phyloP scores from a whole-genome alignment of 768 basidiomycete genomes.

The Leccinum uliginosum region DNA sequence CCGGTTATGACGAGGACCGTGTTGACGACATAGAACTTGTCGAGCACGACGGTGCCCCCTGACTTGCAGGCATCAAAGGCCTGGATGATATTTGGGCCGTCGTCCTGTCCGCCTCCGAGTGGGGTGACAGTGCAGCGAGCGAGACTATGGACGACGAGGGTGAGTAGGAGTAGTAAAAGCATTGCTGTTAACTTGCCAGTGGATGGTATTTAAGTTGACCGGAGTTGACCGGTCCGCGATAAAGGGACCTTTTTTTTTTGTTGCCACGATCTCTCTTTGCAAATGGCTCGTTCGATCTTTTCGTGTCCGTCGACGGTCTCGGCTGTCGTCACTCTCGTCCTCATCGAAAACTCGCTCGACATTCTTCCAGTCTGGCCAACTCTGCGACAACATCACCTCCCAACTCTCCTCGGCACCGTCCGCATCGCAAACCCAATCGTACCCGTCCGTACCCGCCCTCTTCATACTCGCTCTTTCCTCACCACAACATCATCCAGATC shows the following conservation, averaged over 20 bases:
- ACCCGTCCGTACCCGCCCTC: constrained; percentile 34
- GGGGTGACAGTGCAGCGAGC: constrained; percentile 26
- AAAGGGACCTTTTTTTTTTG: no score
- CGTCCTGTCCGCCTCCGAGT: not conserved
- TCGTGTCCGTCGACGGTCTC: constrained; percentile 10
- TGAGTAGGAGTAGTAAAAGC: not conserved
- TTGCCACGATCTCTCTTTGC: no score
- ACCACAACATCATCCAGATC: constrained; percentile 12
- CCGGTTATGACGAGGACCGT: constrained; percentile 35
- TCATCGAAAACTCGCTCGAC: constrained; percentile 52
- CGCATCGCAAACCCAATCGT: constrained; percentile 35
- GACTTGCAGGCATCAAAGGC: constrained; percentile 27
- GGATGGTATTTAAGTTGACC: not conserved
- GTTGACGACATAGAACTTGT: constrained; percentile 35
- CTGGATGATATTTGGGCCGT: constrained; percentile 31
- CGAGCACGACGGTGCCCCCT: constrained; percentile 29
- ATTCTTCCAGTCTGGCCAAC: constrained; percentile 21
- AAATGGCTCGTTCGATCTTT: constrained; percentile 20
- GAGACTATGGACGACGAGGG: not conserved
- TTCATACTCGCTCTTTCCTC: not conserved
- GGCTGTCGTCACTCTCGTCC: constrained; percentile 37
- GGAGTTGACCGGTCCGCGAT: not conserved
- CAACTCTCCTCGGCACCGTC: constrained; percentile 39
- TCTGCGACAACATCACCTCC: constrained; percentile 44
- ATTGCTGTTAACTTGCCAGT: no score